Evolutionary conservation across 1,284 basidiomycete genomes (phyloP), one percentile per base, ranked within the genome.

Genomic region (Cryptococcus sp.): DNA sequence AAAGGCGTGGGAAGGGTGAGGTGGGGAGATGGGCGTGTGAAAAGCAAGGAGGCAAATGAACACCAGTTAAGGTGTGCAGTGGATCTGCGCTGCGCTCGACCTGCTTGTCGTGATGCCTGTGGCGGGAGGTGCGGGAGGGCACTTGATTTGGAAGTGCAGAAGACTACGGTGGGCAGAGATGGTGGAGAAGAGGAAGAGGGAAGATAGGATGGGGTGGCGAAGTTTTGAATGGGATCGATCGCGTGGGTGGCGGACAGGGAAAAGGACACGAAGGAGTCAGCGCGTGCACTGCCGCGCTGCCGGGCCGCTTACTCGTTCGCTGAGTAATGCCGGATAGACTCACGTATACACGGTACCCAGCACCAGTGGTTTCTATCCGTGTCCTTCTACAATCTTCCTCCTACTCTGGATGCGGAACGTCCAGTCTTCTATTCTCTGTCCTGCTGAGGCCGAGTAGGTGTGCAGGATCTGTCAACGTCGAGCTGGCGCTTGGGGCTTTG

Each of bases 41-140:
- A 36, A 43, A 56, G 58, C 58, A 60, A 60, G 53, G 58, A 56
- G 54, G 28, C 43, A 38, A 43, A 33, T 33, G 54, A 56, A 50
- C 53, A 60, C 58, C 58, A 60, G 38, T 50, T 38, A 60, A 60
- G 58, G 58, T 60, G 54, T 60, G 58, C 58, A 60, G 53, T 36
- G 39, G 16, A 50, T 38, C 48, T 55, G 35, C 39, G 38, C 50
- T 60, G 58, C 58, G 58, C 50, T 60, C 54, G 53, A 60, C 58
- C 46, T 56, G 53, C 46, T 55, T 44, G 42, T 24, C 37, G 39
- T 33, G 21, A 33, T 35, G 20, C 24, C 20, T 38, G 36, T 20
- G 44, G 21, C n/a, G 42, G 42, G 45, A 47, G 50, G 21, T 37
- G 43, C 28, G 33, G 39, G 16, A 37, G n/a, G 18, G 21, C 33